A percentile compares a stretch with the other conserved stretches of the same genome.
phyloP scores from a whole-genome alignment of 129 eudicot genomes.

The Apium graveolens region DNA sequence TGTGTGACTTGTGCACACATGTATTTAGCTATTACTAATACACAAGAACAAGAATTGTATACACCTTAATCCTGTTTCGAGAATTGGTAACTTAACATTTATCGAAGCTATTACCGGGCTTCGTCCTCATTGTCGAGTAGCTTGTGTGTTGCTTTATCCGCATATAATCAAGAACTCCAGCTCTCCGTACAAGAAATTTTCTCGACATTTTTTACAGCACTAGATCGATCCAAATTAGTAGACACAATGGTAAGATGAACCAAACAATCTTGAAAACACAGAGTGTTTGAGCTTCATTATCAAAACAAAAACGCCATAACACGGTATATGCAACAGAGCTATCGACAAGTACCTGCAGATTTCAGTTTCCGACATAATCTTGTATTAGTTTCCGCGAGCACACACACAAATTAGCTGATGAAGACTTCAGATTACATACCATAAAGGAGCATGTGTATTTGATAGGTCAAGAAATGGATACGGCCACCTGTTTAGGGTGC shows the following conservation, averaged over 20 bases:
- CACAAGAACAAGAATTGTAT: too few relatives aligned
- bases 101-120: not conserved
- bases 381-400: not conserved
- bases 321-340: slow-evolving; percentile 79
- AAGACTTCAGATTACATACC: slow-evolving; percentile 34
- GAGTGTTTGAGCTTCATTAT: slow-evolving; percentile 63
- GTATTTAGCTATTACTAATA: too few relatives aligned
- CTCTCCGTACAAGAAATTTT: not conserved
- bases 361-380: not conserved
- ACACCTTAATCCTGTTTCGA: too few relatives aligned
- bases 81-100: not conserved
- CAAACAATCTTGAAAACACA: slow-evolving; percentile 56
- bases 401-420: not conserved
- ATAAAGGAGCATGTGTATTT: slow-evolving; percentile 64
- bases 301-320: slow-evolving; percentile 64
- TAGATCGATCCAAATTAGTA: slow-evolving; percentile 11
- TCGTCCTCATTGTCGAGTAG: not conserved
- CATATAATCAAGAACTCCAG: not conserved
- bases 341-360: slow-evolving; percentile 67
- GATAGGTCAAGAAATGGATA: slow-evolving; percentile 94
- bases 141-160: not conserved
- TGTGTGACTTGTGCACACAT: too few relatives aligned
- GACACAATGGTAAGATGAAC: slow-evolving; percentile 42
- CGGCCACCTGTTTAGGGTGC: slow-evolving; percentile 74
- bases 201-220: not conserved